These are phyloP conservation scores for Cryptococcus wingfieldii DNA, from an alignment of 1,284 basidiomycete genomes.

Conservation along the genomic window DNA sequence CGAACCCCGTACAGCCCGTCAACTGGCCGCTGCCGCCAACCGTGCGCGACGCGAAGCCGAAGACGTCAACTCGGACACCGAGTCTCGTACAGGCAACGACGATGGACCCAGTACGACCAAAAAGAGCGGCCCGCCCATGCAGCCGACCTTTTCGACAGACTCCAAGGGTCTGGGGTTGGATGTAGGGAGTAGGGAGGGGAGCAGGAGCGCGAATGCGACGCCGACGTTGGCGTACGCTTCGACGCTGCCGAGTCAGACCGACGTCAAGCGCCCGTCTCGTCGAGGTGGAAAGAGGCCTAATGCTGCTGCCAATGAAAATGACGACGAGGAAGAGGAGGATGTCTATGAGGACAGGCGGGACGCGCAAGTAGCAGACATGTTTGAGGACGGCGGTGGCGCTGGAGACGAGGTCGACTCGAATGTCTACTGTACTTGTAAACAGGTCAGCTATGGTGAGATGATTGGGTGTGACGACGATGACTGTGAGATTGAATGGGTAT, in stretches of 20 bases:
- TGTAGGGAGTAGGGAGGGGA: slow-evolving; percentile 16
- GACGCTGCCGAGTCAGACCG: neutral
- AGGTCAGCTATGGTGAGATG: slow-evolving; percentile 79
- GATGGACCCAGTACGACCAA: neutral
- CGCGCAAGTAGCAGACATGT: neutral
- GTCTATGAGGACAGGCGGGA: neutral
- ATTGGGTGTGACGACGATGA: slow-evolving; percentile 85
- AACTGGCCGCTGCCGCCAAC: slow-evolving; percentile 43
- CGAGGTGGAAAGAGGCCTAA: slow-evolving; percentile 27
- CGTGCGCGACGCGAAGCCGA: slow-evolving; percentile 29
- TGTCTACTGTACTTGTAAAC: slow-evolving; percentile 83
- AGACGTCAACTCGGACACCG: slow-evolving; percentile 37
- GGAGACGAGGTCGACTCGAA: slow-evolving; percentile 54
- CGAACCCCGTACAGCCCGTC: slow-evolving; percentile 42
- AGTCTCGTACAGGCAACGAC: slow-evolving; percentile 20
- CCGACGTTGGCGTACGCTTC: slow-evolving; percentile 8
- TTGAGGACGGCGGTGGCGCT: slow-evolving; percentile 13
- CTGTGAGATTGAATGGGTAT: slow-evolving; percentile 89
- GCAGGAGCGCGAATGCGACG: slow-evolving; percentile 14
- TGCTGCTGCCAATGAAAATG: slow-evolving; percentile 32
- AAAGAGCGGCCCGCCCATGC: slow-evolving; percentile 21
- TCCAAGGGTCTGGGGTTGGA: slow-evolving; percentile 24
- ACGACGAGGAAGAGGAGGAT: slow-evolving; percentile 27
- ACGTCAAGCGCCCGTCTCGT: slow-evolving; percentile 11
- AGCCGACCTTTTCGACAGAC: slow-evolving; percentile 23